Evolutionary conservation across 768 basidiomycete species (phyloP).

Genomic region (Hortiboletus campestris): DNA sequence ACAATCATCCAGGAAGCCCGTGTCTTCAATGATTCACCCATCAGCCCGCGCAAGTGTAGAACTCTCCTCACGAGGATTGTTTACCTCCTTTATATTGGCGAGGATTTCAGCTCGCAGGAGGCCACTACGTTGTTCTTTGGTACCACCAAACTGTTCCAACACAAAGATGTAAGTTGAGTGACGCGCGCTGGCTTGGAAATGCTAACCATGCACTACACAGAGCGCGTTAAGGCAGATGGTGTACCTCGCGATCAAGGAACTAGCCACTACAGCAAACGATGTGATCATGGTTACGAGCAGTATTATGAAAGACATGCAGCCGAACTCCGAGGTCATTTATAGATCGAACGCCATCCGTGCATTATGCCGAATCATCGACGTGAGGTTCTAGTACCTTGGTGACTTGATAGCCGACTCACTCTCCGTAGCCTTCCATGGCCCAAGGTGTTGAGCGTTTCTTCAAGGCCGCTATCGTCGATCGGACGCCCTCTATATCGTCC

Average conservation of each 20-base stretch:
- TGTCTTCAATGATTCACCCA: slow-evolving; percentile 98
- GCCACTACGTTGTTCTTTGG: slow-evolving; percentile 98
- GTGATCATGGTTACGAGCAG: slow-evolving; percentile 99
- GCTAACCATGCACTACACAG: slow-evolving; percentile 40
- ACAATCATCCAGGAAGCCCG: slow-evolving; percentile 98
- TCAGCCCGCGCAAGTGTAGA: slow-evolving; percentile 96
- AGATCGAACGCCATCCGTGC: slow-evolving; percentile 97
- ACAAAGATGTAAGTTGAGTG: slow-evolving; percentile 85
- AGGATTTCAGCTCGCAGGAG: slow-evolving; percentile 92
- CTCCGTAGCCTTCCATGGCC: slow-evolving; percentile 91
- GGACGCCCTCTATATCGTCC: slow-evolving; percentile 91
- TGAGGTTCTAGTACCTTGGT: slow-evolving; percentile 41
- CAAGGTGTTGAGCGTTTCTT: slow-evolving; percentile 99
- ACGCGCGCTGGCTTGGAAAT: background rate
- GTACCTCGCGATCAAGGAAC: slow-evolving; percentile 97
- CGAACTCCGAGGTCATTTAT: slow-evolving; percentile 98
- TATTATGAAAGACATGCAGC: slow-evolving; percentile 99
- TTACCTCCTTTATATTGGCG: slow-evolving; percentile 94
- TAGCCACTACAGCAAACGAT: slow-evolving; percentile 93
- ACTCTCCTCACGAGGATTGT: slow-evolving; percentile 95
- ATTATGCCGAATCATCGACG: slow-evolving; percentile 94
- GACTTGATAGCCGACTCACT: slow-evolving; percentile 35
- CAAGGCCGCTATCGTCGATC: slow-evolving; percentile 98
- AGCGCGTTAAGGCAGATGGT: slow-evolving; percentile 96
- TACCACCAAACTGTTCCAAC: slow-evolving; percentile 97